Evolutionary conservation across 2,329 filamentous ascomycete genomes (phyloP), one percentile per base, ranked within the genome.

Genomic region (Trichoderma citrinoviride): DNA sequence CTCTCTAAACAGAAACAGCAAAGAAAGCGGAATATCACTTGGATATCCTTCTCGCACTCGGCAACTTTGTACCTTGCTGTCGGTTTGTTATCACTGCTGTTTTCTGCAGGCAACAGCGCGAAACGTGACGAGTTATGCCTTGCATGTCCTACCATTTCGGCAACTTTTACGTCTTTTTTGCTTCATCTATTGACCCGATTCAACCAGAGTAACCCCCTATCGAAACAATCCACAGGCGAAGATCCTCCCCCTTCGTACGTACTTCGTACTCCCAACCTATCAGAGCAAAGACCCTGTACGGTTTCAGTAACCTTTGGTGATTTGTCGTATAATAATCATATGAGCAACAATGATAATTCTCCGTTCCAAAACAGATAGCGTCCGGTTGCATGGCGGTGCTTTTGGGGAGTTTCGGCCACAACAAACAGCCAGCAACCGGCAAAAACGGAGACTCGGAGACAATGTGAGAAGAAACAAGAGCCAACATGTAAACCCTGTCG

Each of bases 91-190:
- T 44, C 46, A 25, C 17, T 21, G 52, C n/a, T n/a, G n/a, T n/a
- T 52, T 52, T 17, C 29, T 17, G 41, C 55, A 17, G 41, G 25
- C 43, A 37, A 43, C 55, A 37, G 43, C 15, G 43, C 47, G 55
- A 49, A 58, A 58, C 55, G 27, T n/a, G 27, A 3, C 19, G 55
- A 49, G 27, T 58, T 37, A 58, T 58, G 55, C 27, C 33, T n/a
- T n/a, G n/a, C n/a, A n/a, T n/a, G 5, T n/a, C 14, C 17, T 19
- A 7, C 33, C n/a, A 23, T 23, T 17, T 33, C 19, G 40, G 43
- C 55, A 58, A 58, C 43, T 40, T 40, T 33, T 25, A 21, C 27
- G 12, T 58, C 37, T 46, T 4, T 46, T 4, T 17, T 29, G 33
- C 33, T 41, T 41, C n/a, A 41, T 54, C 33, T 27, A 33, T 17